Evolutionary conservation across 106 monocot species (phyloP).

Genomic region (Apostasia ramifera): DNA sequence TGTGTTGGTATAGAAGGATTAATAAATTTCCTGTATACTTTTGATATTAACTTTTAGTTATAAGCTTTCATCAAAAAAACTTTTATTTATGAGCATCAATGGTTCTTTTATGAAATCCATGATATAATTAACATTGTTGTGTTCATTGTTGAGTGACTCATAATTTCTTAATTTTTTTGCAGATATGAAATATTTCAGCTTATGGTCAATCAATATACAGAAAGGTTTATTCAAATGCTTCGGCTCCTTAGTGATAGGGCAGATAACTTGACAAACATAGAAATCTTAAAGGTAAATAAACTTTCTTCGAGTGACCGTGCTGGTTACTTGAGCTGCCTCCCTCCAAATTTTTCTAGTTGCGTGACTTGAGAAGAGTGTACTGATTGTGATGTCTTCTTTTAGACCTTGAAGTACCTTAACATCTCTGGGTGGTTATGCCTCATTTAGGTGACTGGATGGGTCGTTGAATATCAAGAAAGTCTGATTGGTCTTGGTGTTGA

Average conservation of each 20-base stretch:
- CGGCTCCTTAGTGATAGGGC: conserved; percentile 90
- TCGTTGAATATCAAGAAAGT: conserved; percentile 93
- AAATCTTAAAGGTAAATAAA: conserved; percentile 82
- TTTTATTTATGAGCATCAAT: not conserved
- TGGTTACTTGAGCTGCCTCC: not conserved
- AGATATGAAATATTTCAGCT: conserved; percentile 99
- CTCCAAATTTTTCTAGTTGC: not conserved
- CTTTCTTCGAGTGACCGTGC: not conserved
- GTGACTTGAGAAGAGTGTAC: not conserved
- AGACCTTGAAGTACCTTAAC: not conserved
- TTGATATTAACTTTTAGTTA: too few species aligned
- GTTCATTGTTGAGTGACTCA: too few species aligned
- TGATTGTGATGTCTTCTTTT: not conserved
- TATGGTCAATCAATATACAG: conserved; percentile 97
- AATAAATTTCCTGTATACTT: too few species aligned
- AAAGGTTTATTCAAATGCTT: conserved; percentile 99
- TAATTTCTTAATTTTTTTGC: conserved; percentile 15
- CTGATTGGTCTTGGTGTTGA: conserved; percentile 94
- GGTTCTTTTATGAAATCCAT: not conserved
- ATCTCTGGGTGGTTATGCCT: not conserved
- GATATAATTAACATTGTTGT: too few species aligned
- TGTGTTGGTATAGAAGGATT: too few species aligned
- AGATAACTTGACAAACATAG: conserved; percentile 77
- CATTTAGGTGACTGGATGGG: conserved; percentile 94
- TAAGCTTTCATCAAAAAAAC: too few species aligned